Conservation (phyloP, 1,284 basidiomycete genomes). For the Puccinia novopanici region DNA sequence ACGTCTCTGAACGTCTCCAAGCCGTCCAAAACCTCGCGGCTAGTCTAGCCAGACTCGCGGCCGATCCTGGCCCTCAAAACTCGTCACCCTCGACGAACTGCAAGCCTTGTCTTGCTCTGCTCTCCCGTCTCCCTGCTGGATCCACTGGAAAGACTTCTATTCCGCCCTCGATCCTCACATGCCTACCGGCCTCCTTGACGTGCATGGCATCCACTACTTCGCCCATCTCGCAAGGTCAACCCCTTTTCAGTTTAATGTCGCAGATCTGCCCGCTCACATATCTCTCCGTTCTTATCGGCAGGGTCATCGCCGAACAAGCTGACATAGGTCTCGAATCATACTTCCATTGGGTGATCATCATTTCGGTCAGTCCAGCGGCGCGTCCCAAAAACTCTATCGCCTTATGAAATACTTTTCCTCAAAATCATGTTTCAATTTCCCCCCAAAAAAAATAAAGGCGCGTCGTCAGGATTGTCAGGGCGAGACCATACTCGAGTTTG, state of each 20-base stretch:
- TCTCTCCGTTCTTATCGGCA: background rate
- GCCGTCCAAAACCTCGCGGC: background rate
- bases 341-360: constrained; percentile 35
- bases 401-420: background rate
- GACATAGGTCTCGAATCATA: constrained; percentile 27
- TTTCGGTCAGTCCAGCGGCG: background rate
- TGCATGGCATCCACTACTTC: constrained; percentile 33
- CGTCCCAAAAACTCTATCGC: background rate
- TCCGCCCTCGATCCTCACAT: constrained; percentile 7
- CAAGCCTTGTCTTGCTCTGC: constrained; percentile 14
- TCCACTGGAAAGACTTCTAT: constrained; percentile 40
- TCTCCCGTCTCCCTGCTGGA: constrained; percentile 20
- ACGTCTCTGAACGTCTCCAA: background rate
- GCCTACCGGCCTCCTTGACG: background rate
- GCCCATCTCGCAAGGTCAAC: constrained; percentile 20
- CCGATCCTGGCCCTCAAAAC: background rate
- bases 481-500: constrained; percentile 7
- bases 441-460: background rate
- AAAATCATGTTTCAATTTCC: background rate
- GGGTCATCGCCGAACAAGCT: background rate
- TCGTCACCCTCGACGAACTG: background rate
- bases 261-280: background rate
- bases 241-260: background rate
- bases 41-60: background rate
- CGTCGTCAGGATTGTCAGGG: background rate